Evolutionary conservation across 1,284 basidiomycete species (phyloP).

Genomic region (Wallemia ichthyophaga): DNA sequence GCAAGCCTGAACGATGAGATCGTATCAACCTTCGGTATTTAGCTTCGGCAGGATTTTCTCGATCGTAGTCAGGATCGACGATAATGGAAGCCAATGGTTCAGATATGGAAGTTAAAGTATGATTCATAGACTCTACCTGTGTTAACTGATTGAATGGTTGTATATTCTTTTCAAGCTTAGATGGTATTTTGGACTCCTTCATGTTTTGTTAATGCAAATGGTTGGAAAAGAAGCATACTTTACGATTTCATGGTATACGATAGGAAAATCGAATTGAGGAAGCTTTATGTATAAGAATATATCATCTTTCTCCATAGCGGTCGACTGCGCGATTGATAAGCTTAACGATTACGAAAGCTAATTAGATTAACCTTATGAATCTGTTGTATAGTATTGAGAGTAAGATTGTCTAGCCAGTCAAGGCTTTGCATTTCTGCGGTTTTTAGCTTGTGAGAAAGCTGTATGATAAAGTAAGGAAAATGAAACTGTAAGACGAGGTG

Average conservation of each 20-base stretch:
- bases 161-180: conserved; percentile 14
- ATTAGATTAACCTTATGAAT: conserved; percentile 6
- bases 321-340: background rate
- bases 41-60: conserved; percentile 87
- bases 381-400: conserved; percentile 2
- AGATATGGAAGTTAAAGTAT: conserved; percentile 6
- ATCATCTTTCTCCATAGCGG: conserved; percentile 21
- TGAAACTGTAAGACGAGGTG: too few species aligned
- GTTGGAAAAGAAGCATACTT: background rate
- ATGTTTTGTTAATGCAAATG: background rate
- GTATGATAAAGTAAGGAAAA: too few species aligned
- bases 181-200: conserved; percentile 12
- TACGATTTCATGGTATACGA: conserved; percentile 76
- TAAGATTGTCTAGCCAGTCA: background rate
- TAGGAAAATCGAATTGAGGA: conserved; percentile 88
- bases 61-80: conserved; percentile 60
- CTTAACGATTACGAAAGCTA: too few species aligned
- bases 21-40: conserved; percentile 83
- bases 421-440: background rate
- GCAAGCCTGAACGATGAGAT: conserved; percentile 73
- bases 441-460: background rate
- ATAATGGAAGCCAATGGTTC: conserved; percentile 60
- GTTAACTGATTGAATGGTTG: conserved; percentile 11
- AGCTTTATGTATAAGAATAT: conserved; percentile 81
- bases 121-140: conserved; percentile 9